phyloP scores from a whole-genome alignment of 495 filamentous ascomycete genomes.

The Talaromyces nanjingensis region DNA sequence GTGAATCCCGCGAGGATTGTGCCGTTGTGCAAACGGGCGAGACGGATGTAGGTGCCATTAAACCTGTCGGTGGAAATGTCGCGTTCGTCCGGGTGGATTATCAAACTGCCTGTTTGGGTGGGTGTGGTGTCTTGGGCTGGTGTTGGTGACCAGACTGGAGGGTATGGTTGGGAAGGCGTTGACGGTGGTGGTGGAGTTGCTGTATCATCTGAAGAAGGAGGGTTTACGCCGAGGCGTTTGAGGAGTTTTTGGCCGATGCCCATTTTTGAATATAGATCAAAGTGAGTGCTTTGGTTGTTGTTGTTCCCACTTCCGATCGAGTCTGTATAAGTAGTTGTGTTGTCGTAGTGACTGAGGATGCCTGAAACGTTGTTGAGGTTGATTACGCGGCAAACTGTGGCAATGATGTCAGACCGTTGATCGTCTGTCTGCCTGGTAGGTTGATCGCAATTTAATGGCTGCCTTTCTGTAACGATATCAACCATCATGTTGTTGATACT shows the following conservation, averaged over 20 bases:
- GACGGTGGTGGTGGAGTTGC: neutral
- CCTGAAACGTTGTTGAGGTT: neutral
- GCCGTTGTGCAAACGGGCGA: slow-evolving; percentile 30
- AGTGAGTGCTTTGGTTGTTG: neutral
- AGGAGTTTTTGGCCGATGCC: neutral
- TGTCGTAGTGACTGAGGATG: neutral
- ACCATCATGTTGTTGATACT: neutral
- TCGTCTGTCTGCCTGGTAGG: neutral
- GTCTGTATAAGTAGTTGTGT: neutral
- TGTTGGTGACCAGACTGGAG: neutral
- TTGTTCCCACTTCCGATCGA: no score
- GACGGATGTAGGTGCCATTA: slow-evolving; percentile 35
- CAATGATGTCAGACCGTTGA: slow-evolving; percentile 3
- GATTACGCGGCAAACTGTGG: slow-evolving; percentile 2
- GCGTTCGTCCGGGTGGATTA: slow-evolving; percentile 33
- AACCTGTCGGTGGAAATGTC: slow-evolving; percentile 28
- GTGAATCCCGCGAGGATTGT: slow-evolving; percentile 37
- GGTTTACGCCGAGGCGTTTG: neutral
- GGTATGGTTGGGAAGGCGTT: neutral
- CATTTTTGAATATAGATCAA: neutral
- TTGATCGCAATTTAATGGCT: neutral
- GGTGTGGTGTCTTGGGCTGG: neutral
- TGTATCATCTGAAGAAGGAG: neutral
- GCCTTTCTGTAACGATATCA: neutral
- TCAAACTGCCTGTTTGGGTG: neutral